Evolutionary conservation across 2,329 filamentous ascomycete genomes (phyloP).

Genomic region (Venturia oleaginea): DNA sequence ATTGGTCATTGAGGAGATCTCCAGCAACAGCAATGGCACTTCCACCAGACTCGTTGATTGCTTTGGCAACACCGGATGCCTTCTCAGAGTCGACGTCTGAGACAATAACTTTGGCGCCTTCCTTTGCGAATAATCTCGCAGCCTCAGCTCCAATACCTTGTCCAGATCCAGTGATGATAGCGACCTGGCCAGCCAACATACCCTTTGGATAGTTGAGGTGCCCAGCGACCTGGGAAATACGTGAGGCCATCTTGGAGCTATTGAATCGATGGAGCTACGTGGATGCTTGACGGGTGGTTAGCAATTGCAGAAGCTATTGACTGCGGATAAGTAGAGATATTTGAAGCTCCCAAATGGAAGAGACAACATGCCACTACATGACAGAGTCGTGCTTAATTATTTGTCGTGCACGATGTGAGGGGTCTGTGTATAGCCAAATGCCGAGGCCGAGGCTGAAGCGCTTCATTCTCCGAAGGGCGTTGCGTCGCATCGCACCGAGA

Average conservation of each 20-base stretch:
- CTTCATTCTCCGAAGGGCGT: not conserved
- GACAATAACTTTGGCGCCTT: slow-evolving; percentile 76
- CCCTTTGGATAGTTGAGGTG: slow-evolving; percentile 68
- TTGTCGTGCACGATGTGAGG: not conserved
- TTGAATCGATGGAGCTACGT: not conserved
- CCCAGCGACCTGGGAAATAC: slow-evolving; percentile 9
- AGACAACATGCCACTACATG: not conserved
- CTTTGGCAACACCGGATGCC: slow-evolving; percentile 55
- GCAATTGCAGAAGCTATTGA: not conserved
- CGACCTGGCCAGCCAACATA: slow-evolving; percentile 68
- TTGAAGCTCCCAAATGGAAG: not conserved
- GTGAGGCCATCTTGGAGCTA: slow-evolving; percentile 7
- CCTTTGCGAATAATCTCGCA: slow-evolving; percentile 73
- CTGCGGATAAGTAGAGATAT: not conserved
- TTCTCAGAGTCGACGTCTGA: slow-evolving; percentile 80
- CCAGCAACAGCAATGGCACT: slow-evolving; percentile 65
- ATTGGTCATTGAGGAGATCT: slow-evolving; percentile 63
- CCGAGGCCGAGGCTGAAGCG: not conserved
- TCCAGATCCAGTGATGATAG: slow-evolving; percentile 79
- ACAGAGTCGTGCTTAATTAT: not conserved
- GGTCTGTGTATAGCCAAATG: slow-evolving; percentile 5
- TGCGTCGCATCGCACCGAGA: not conserved
- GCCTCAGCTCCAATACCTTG: slow-evolving; percentile 85
- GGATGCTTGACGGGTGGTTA: not conserved
- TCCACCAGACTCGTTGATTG: slow-evolving; percentile 59